Base-by-base conservation (phyloP, 768 basidiomycete genomes). In the Cyathus striatus region DNA sequence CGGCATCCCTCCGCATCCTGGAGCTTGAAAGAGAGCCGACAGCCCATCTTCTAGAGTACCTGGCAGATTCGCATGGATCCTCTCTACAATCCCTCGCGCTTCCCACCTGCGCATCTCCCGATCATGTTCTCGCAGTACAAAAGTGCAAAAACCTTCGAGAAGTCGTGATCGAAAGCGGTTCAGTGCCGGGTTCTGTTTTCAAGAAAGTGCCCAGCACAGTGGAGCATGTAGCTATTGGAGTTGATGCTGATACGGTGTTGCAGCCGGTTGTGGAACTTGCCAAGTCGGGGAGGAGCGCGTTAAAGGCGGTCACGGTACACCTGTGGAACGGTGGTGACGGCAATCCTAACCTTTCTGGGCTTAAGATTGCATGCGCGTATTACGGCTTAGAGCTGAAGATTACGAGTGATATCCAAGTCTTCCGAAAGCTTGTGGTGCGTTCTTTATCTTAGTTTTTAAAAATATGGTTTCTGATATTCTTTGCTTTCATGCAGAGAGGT, bases 361-460 rank as follows among this genome's bases (percentile, higher is more conserved):
- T 89, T 46, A 78, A 73, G 61, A 79, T 83, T 50, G 75, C 73
- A 3, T 89, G 86, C 58, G 81, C 79, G 13, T 69, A 70, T 51
- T 68, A 70, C 46, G 83, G 83, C 37, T 66, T 86, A 35, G 72
- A 73, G 22, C 57, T 86, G 49, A 59, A 61, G 41, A 59, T 79
- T 25, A 75, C 75, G 22, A 60, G 58, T 37, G 75, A 83, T 52
- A 63, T 85, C 32, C 60, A 64, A 45, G 58, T 58, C 43, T 81
- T 83, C 59, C 76, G 85, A 39, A 53, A 64, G 34, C 56, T 75
- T 52, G 57, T 68, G 44, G 78, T 82, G 55, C 56, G 79, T 40
- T 22, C 18, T 26, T n/a, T 14, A 21, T 5, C 17, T 22, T 20
- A 18, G 13, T 43, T 35, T n/a, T 18, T 21, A 35, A 33, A 12